These are phyloP conservation scores for Elongisporangium prolatum DNA, from an alignment of 352 stramenopile species.

Conservation along the genomic window DNA sequence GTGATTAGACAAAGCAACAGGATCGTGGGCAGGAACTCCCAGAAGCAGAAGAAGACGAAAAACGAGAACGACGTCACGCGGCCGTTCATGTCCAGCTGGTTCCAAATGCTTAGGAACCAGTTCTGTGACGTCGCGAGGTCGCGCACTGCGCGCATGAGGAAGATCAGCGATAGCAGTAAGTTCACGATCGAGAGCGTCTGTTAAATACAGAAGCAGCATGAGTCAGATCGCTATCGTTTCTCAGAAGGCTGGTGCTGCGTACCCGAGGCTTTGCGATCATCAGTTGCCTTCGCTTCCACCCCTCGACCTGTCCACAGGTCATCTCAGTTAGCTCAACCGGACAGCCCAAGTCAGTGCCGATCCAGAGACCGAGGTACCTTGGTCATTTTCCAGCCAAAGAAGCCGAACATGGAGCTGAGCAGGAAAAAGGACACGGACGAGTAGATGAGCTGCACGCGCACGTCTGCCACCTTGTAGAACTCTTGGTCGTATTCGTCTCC, in stretches of 20 bases:
- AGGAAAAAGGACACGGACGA: constrained; percentile 78
- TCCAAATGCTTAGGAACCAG: constrained; percentile 84
- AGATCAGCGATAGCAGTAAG: constrained; percentile 74
- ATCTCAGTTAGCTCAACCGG: background rate
- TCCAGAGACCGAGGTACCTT: no score
- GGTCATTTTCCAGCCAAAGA: constrained; percentile 86
- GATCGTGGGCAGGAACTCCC: constrained; percentile 81
- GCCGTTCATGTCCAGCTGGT: constrained; percentile 83
- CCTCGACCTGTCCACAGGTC: constrained; percentile 44
- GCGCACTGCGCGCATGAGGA: constrained; percentile 70
- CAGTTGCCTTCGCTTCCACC: constrained; percentile 66
- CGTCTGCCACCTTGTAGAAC: constrained; percentile 72
- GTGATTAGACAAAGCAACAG: constrained; percentile 78
- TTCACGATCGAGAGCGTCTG: constrained; percentile 81
- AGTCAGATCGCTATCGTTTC: constrained; percentile 5
- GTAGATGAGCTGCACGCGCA: constrained; percentile 80
- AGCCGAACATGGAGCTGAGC: constrained; percentile 73
- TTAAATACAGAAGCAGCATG: constrained; percentile 3
- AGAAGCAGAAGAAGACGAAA: constrained; percentile 87
- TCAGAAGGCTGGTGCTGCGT: constrained; percentile 2
- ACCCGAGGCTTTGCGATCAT: constrained; percentile 75
- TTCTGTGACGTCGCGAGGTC: constrained; percentile 81
- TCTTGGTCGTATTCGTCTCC: constrained; percentile 83
- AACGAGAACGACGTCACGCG: constrained; percentile 72
- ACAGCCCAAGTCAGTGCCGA: background rate